Conservation (phyloP, 331 rosid species). For the Telfairia occidentalis region DNA sequence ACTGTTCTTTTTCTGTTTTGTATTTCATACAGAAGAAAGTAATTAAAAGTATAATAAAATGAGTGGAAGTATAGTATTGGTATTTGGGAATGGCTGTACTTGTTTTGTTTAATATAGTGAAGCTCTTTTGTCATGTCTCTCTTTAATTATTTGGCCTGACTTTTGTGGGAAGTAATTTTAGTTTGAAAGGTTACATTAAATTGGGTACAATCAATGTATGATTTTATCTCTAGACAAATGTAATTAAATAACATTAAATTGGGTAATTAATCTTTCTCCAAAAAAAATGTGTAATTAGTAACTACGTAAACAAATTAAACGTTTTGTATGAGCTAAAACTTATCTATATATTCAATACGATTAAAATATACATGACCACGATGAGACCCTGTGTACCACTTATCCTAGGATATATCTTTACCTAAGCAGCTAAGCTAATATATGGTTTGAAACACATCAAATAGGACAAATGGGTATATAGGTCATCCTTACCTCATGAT, state of each 20-base stretch:
- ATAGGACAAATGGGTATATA: too few species aligned
- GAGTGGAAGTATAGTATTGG: background rate
- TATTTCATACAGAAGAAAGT: background rate
- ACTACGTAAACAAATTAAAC: too few species aligned
- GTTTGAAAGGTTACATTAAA: background rate
- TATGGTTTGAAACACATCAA: too few species aligned
- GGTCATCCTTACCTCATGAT: too few species aligned
- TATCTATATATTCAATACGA: too few species aligned
- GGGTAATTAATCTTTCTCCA: background rate
- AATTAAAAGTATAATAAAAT: background rate
- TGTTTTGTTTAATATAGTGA: too few species aligned
- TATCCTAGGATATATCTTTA: too few species aligned
- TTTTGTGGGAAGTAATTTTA: background rate
- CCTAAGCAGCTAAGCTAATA: too few species aligned
- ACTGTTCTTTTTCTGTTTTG: background rate
- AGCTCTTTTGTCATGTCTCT: background rate
- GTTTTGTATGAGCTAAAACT: too few species aligned
- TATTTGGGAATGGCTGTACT: too few species aligned
- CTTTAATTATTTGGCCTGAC: background rate
- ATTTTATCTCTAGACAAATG: background rate
- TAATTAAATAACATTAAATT: background rate
- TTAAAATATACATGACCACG: background rate
- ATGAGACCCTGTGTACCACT: background rate
- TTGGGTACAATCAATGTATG: background rate
- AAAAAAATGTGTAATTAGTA: background rate